A percentile compares a stretch with the other conserved stretches of the same genome.
These are phyloP conservation scores for Huntiella omanensis DNA, from an alignment of 2,329 filamentous ascomycete species.

Conservation along the genomic window DNA sequence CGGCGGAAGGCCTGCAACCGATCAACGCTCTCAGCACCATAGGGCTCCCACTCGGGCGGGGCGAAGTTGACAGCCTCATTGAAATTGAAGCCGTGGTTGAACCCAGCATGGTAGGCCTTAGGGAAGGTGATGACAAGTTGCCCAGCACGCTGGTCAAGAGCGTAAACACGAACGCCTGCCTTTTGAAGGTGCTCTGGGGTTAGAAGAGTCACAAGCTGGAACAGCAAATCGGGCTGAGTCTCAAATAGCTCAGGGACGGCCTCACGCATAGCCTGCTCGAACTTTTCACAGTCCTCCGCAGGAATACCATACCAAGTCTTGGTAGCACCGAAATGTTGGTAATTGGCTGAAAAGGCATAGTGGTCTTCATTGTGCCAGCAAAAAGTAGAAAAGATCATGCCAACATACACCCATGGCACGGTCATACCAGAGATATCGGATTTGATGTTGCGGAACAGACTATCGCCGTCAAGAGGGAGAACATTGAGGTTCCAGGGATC, in stretches of 20 bases:
- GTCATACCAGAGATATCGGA: slow-evolving; percentile 98
- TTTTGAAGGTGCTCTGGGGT: slow-evolving; percentile 86
- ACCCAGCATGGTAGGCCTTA: slow-evolving; percentile 90
- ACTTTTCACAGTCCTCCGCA: slow-evolving; percentile 80
- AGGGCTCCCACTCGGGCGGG: slow-evolving; percentile 86
- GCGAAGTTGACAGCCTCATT: slow-evolving; percentile 99
- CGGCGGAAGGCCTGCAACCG: slow-evolving; percentile 72
- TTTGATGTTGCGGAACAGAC: slow-evolving; percentile 91
- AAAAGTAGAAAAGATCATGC: slow-evolving; percentile 98
- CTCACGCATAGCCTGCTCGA: slow-evolving; percentile 86
- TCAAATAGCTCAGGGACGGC: slow-evolving; percentile 94
- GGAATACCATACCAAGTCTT: slow-evolving; percentile 99
- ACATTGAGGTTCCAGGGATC: slow-evolving; percentile 95
- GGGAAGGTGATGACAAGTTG: slow-evolving; percentile 96
- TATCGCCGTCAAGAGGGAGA: slow-evolving; percentile 75
- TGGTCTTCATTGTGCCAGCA: slow-evolving; percentile 99
- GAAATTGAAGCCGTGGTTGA: slow-evolving; percentile 98
- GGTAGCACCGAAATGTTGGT: slow-evolving; percentile 93
- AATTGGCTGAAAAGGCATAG: slow-evolving; percentile 93
- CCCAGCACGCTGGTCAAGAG: slow-evolving; percentile 85
- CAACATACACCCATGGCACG: slow-evolving; percentile 95
- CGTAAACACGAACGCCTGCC: slow-evolving; percentile 81
- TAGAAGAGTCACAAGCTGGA: slow-evolving; percentile 89
- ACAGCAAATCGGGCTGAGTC: slow-evolving; percentile 86
- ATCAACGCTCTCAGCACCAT: slow-evolving; percentile 69